Evolutionary conservation across 2,329 filamentous ascomycete species (phyloP).

Genomic region (Claviceps paspali): DNA sequence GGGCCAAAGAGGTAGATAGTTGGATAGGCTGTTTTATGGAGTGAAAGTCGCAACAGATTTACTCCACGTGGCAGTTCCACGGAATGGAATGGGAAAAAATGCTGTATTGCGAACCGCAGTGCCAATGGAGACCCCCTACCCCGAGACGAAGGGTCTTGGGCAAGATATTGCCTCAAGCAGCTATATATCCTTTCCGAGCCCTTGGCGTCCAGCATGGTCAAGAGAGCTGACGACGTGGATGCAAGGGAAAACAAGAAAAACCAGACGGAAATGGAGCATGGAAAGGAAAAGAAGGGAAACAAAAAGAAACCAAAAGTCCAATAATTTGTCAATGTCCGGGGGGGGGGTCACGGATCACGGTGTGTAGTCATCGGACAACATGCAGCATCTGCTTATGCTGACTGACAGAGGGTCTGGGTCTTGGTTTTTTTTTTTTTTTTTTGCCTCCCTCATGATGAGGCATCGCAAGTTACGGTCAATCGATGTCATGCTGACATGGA

Average conservation of each 20-base stretch:
- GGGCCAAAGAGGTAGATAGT: too few species aligned
- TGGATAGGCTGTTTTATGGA: too few species aligned
- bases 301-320: too few species aligned
- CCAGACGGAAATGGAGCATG: too few species aligned
- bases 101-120: neutral
- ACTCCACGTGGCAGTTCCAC: neutral
- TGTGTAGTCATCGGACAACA: neutral
- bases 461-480: neutral
- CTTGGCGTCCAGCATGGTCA: neutral
- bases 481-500: conserved; percentile 2
- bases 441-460: neutral
- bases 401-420: too few species aligned
- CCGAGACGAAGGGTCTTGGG: too few species aligned
- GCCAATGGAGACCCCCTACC: conserved; percentile 1
- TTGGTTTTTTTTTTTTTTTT: too few species aligned
- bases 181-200: conserved; percentile 5
- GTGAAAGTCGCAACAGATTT: neutral
- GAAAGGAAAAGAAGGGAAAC: neutral
- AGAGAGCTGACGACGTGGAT: neutral
- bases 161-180: conserved; percentile 6
- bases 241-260: too few species aligned
- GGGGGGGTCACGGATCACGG: neutral
- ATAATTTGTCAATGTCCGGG: too few species aligned
- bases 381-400: conserved; percentile 2
- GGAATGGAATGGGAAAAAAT: too few species aligned